phyloP scores from a whole-genome alignment of 139 green algal species.

The Volvox africanus region DNA sequence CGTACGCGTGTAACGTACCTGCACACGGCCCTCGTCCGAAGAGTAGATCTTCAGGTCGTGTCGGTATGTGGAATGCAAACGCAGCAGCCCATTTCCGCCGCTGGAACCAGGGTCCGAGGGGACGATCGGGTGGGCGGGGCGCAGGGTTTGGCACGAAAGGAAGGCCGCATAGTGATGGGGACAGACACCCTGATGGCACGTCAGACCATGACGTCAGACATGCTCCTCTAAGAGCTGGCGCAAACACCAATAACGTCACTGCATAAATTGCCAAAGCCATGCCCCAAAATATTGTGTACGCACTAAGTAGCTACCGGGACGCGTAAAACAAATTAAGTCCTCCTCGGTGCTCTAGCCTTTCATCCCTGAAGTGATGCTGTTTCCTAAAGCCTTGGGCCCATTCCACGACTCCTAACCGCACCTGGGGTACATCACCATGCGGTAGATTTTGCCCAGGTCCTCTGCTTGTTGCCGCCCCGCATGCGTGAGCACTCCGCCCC shows the following conservation, averaged over 20 bases:
- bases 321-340: no score
- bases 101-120: not conserved
- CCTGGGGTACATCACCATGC: conserved; percentile 97
- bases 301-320: no score
- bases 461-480: conserved; percentile 86
- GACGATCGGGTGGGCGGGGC: not conserved
- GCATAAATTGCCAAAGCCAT: no score
- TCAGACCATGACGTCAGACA: not conserved
- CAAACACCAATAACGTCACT: no score
- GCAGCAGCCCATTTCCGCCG: conserved; percentile 84
- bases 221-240: no score
- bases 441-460: conserved; percentile 91
- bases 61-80: conserved; percentile 98
- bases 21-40: conserved; percentile 93
- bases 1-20: conserved; percentile 64
- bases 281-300: no score
- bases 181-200: not conserved
- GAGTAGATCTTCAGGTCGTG: conserved; percentile 99
- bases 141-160: no score
- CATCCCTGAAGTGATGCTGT: no score
- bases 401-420: conserved; percentile 8
- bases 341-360: no score
- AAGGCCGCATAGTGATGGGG: not conserved
- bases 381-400: no score
- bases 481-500: conserved; percentile 67